These are phyloP conservation scores for Boletus eberwhitei DNA, from an alignment of 768 basidiomycete genomes.

Conservation along the genomic window DNA sequence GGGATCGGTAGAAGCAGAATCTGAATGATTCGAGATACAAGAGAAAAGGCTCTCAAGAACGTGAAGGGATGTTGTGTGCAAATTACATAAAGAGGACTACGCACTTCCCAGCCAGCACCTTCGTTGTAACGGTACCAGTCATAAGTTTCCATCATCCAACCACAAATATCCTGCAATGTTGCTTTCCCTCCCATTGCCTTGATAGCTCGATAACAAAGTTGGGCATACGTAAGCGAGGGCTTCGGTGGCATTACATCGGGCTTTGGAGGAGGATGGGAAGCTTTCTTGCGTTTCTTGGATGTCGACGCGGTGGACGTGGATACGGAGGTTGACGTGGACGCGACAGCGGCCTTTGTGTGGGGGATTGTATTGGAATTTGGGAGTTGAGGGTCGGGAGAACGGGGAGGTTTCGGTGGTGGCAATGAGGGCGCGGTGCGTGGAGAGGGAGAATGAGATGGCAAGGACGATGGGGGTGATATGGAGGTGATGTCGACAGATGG, in stretches of 20 bases:
- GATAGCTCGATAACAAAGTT: slow-evolving; percentile 88
- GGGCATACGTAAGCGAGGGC: slow-evolving; percentile 87
- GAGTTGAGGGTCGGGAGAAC: slow-evolving; percentile 49
- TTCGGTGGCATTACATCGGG: slow-evolving; percentile 84
- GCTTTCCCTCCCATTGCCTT: slow-evolving; percentile 77
- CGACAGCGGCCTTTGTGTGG: slow-evolving; percentile 35
- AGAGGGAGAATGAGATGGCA: slow-evolving; percentile 73
- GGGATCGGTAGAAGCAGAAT: neutral
- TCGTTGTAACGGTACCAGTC: slow-evolving; percentile 90
- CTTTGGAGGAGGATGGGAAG: slow-evolving; percentile 40
- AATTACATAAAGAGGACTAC: slow-evolving; percentile 23
- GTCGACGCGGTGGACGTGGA: slow-evolving; percentile 19
- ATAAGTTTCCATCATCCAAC: slow-evolving; percentile 85
- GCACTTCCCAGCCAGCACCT: slow-evolving; percentile 86
- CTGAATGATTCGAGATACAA: neutral
- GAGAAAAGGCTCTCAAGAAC: neutral
- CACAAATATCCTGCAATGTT: slow-evolving; percentile 88
- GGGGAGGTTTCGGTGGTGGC: slow-evolving; percentile 43
- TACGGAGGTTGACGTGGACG: slow-evolving; percentile 22
- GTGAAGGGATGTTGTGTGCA: neutral
- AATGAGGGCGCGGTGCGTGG: slow-evolving; percentile 45
- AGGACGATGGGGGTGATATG: slow-evolving; percentile 77
- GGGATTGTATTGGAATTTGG: slow-evolving; percentile 62
- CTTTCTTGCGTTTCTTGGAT: slow-evolving; percentile 74
- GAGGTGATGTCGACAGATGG: slow-evolving; percentile 82